These are phyloP conservation scores for Blastocystis sp. DNA, from an alignment of 352 stramenopile species.

Conservation along the genomic window DNA sequence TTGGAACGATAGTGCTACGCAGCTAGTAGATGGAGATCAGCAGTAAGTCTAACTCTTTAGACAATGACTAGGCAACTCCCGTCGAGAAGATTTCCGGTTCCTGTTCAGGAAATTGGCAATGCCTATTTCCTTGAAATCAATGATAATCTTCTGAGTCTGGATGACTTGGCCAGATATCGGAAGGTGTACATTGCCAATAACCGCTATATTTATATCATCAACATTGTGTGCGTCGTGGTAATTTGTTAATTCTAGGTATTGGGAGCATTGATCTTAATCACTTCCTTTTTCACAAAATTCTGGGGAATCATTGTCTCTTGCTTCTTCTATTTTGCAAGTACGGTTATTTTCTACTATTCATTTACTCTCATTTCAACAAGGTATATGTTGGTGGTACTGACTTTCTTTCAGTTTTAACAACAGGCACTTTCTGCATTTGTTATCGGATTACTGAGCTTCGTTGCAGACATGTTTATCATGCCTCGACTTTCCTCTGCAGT, in stretches of 20 bases:
- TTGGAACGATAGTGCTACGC: background rate
- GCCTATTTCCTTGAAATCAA: background rate
- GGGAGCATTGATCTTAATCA: background rate
- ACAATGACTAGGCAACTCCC: background rate
- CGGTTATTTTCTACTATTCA: background rate
- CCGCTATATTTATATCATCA: background rate
- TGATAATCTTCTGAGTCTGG: slow-evolving; percentile 1
- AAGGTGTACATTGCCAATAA: slow-evolving; percentile 60
- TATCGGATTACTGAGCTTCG: background rate
- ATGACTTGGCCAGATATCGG: slow-evolving; percentile 10
- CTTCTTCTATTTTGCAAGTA: background rate
- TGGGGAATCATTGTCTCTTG: background rate
- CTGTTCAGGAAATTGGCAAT: slow-evolving; percentile 28
- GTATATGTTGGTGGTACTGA: background rate
- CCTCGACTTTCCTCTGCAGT: background rate
- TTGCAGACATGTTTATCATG: background rate
- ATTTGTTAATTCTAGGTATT: slow-evolving; percentile 2
- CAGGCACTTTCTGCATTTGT: background rate
- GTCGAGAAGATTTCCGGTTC: background rate
- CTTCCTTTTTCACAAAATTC: slow-evolving; percentile 5
- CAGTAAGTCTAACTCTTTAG: background rate
- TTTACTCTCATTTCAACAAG: background rate
- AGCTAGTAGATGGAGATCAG: too few species aligned
- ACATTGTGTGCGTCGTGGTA: background rate
- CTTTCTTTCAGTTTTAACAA: background rate